phyloP scores from a whole-genome alignment of 805 yeast genomes.

The Pichia phayaonensis region DNA sequence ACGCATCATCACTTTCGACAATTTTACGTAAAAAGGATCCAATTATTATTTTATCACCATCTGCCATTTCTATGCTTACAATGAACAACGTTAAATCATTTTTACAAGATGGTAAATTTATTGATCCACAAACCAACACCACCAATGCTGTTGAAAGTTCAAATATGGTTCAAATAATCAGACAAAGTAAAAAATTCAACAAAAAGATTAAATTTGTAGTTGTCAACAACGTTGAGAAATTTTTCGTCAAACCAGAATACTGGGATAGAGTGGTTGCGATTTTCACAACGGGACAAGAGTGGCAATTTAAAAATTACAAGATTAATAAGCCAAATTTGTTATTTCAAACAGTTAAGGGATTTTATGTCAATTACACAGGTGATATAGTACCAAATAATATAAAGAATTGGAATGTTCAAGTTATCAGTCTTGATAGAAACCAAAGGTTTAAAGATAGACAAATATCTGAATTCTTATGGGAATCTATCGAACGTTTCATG shows the following conservation, averaged over 20 bases:
- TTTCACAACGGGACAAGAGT: constrained; percentile 92
- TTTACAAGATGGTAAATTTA: constrained; percentile 63
- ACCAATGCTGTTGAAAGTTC: constrained; percentile 14
- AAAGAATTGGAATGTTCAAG: constrained; percentile 83
- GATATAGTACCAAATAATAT: constrained; percentile 73
- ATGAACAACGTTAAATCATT: constrained; percentile 60
- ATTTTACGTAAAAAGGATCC: constrained; percentile 42
- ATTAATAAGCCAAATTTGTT: constrained; percentile 72
- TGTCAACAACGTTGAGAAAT: constrained; percentile 81
- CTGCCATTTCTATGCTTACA: constrained; percentile 65
- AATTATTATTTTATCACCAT: constrained; percentile 68
- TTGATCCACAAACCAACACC: constrained; percentile 36
- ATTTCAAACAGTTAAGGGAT: constrained; percentile 82
- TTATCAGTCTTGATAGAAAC: constrained; percentile 68
- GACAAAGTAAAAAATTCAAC: constrained; percentile 51
- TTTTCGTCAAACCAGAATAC: constrained; percentile 87
- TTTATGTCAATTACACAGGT: constrained; percentile 64
- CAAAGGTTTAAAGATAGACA: constrained; percentile 86
- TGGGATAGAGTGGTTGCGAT: constrained; percentile 97
- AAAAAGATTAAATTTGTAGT: constrained; percentile 57
- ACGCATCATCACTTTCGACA: constrained; percentile 4
- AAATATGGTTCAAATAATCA: constrained; percentile 43
- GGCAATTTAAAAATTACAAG: constrained; percentile 91
- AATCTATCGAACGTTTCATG: constrained; percentile 66
- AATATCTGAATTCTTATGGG: constrained; percentile 82